Evolutionary conservation across 805 yeast genomes (phyloP).

Genomic region (Hanseniaspora occidentalis): DNA sequence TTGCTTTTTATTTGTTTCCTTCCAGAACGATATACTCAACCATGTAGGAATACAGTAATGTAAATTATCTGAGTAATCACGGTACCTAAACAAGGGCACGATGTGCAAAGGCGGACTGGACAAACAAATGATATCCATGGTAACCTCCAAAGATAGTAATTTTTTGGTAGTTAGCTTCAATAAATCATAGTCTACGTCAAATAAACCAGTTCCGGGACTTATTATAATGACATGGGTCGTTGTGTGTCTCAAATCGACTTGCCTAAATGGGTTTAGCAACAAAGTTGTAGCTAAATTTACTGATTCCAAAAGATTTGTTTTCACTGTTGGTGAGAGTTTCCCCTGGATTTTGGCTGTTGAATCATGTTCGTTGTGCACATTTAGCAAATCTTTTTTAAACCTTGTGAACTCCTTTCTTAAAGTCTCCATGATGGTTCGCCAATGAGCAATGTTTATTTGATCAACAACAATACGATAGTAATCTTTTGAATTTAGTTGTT

Average conservation of each 20-base stretch:
- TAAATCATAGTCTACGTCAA: conserved; percentile 77
- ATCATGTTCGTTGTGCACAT: conserved; percentile 22
- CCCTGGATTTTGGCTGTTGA: conserved; percentile 37
- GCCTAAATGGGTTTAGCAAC: conserved; percentile 63
- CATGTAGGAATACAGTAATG: conserved; percentile 84
- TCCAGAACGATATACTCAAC: conserved; percentile 91
- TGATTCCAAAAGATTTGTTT: conserved; percentile 82
- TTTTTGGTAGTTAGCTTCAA: conserved; percentile 64
- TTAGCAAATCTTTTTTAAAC: conserved; percentile 62
- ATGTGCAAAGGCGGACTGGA: conserved; percentile 87
- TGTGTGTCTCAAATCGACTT: conserved; percentile 79
- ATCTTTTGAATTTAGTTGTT: conserved; percentile 56
- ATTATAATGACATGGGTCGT: conserved; percentile 81
- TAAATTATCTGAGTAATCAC: conserved; percentile 36
- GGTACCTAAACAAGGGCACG: conserved; percentile 75
- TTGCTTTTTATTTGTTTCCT: conserved; percentile 33
- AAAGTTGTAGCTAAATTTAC: conserved; percentile 72
- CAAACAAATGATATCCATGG: conserved; percentile 78
- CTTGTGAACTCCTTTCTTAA: conserved; percentile 74
- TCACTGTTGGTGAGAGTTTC: conserved; percentile 68
- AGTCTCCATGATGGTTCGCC: conserved; percentile 88
- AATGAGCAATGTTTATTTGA: conserved; percentile 74
- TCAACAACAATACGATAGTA: conserved; percentile 91
- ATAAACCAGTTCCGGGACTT: conserved; percentile 88
- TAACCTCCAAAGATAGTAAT: conserved; percentile 66